Base-by-base conservation (phyloP, 148 eudicot genomes). In the Mesembryanthemum crystallinum region DNA sequence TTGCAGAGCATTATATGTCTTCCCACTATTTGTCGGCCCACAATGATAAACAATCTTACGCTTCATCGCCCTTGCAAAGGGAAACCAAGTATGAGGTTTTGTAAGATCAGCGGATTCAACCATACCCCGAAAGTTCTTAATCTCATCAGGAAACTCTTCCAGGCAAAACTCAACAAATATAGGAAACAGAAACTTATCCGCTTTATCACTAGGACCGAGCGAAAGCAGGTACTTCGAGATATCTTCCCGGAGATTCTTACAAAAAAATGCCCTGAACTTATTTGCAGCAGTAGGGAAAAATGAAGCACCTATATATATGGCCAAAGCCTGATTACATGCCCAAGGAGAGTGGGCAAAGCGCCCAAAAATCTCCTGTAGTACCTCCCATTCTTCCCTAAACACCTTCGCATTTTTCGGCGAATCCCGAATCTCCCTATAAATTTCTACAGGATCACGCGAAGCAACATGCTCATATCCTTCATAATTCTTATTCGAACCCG, bases 11-110 rank as follows among this genome's bases (percentile, higher is more conserved):
- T 94, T 94, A 76, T 92, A 92, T 1, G 98, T 94, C 78, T 95
- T 95, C 69, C 98, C 98, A 83, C 98, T 92, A 82, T 95, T 95
- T 20, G 98, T 95, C 1, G 98, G 98, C 20, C 98, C 98, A 78
- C 97, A 92, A 74, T 95, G 98, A 81, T 95, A 95, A 39, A 95
- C 23, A 79, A 95, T 87, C 83, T 87, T 95, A n/a, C 98, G 87
- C 62, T 89, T 95, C 96, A 95, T 95, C 0, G 97, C 98, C 76
- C 98, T 84, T 13, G 98, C 97, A 82, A 95, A 95, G 24, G 98
- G 98, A 74, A 90, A 95, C 98, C 98, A 95, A 35, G 97, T 90
- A 42, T 95, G 92, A 10, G 98, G 98, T 67, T 87, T 87, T 1
- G 98, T 95, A 75, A 95, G 85, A 81, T 95, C 96, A 5, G 97